Evolutionary conservation across 2,329 filamentous ascomycete species (phyloP), one percentile per base, ranked within the genome.

Genomic region (Trichophyton rubrum): DNA sequence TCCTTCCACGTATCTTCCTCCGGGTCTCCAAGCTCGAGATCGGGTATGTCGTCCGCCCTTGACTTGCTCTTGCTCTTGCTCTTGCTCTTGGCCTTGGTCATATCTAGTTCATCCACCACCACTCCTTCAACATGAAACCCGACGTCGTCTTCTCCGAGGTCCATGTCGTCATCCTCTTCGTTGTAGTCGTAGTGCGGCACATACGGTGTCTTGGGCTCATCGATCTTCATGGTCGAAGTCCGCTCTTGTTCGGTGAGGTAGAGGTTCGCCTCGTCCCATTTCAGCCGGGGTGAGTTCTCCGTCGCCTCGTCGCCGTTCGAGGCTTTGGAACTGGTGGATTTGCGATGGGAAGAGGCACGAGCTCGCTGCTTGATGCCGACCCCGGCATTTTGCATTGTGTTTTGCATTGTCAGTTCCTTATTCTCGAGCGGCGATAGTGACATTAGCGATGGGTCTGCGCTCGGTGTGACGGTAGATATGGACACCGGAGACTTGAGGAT

Each of bases 191-290:
- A 96, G 69, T 90, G 89, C 70, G 87, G 88, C 40, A 90, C 93
- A 72, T 92, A 99, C 3, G 93, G 93, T 6, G 93, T 99, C 81
- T 99, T 99, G 63, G 93, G 93, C 78, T 99, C 93, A 66, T 90
- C 89, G 66, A 99, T 99, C 80, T 97, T 99, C 93, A 99, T 99
- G 62, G 91, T 96, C 64, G 88, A 87, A 62, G 86, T 90, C 75
- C 89, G 91, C 75, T 97, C 90, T 75, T 97, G 92, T 77, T 99
- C 93, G 6, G 93, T 93, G 59, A 99, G 82, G 76, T 96, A 99
- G 35, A 99, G 82, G 71, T 99, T 99, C 53, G 89, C 93, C 78
- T 99, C 93, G 74, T 99, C 93, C 93, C 93, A 99, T 77, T 96
- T 96, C 67, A 99, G 80, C 64, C 90, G 86, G 64, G 88, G 87